Evolutionary conservation across 768 basidiomycete species (phyloP).

Genomic region (Amanita phalloides): DNA sequence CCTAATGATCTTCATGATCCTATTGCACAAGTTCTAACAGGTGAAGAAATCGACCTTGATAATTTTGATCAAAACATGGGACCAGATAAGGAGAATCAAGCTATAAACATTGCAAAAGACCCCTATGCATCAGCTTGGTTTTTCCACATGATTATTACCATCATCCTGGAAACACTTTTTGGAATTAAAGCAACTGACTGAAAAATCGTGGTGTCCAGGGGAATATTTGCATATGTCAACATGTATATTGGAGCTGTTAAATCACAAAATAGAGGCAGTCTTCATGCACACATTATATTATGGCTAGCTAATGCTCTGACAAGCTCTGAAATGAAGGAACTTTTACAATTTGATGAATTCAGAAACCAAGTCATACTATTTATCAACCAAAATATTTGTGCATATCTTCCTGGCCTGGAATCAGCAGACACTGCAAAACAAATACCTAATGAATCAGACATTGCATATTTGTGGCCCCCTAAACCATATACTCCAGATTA

Average conservation of each 20-base stretch:
- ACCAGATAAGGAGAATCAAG: neutral
- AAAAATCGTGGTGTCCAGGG: too few species aligned
- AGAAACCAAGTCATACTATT: slow-evolving; percentile 13
- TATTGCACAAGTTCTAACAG: neutral
- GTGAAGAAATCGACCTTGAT: neutral
- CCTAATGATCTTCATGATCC: neutral
- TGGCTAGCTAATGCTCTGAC: slow-evolving; percentile 22
- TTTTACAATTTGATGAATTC: slow-evolving; percentile 18
- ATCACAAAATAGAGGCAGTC: slow-evolving; percentile 24
- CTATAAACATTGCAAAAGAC: too few species aligned
- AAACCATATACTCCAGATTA: slow-evolving; percentile 17
- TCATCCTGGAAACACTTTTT: too few species aligned
- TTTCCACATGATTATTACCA: neutral
- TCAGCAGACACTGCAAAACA: slow-evolving; percentile 11
- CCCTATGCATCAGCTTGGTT: too few species aligned
- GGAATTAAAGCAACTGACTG: too few species aligned
- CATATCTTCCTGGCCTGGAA: slow-evolving; percentile 21
- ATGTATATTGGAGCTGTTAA: slow-evolving; percentile 20
- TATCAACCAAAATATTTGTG: slow-evolving; percentile 22
- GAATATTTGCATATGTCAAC: too few species aligned
- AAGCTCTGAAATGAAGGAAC: slow-evolving; percentile 14
- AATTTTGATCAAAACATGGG: neutral
- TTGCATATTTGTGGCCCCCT: slow-evolving; percentile 20
- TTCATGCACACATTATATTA: slow-evolving; percentile 25
- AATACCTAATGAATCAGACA: slow-evolving; percentile 15